phyloP scores from a whole-genome alignment of 2,329 filamentous ascomycete species.

The Aspergillus clavatus region DNA sequence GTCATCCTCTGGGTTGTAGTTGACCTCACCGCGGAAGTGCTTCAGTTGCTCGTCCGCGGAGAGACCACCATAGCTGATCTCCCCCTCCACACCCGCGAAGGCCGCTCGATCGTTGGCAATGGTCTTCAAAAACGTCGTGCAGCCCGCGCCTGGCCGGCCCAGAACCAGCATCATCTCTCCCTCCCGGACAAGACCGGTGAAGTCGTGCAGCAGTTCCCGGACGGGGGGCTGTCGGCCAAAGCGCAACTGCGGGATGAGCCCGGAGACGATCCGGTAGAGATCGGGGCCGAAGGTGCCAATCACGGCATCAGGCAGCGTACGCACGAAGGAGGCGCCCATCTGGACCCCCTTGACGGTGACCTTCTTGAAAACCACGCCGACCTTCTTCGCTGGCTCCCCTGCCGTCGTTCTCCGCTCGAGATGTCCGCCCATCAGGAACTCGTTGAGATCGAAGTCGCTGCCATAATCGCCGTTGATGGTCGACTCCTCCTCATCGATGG shows the following conservation, averaged over 20 bases:
- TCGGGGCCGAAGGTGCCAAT: constrained; percentile 77
- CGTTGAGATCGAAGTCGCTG: constrained; percentile 59
- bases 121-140: constrained; percentile 71
- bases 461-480: constrained; percentile 15
- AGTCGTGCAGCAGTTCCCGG: constrained; percentile 59
- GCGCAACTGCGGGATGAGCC: constrained; percentile 49
- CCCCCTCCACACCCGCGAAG: constrained; percentile 63
- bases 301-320: constrained; percentile 68
- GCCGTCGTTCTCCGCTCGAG: constrained; percentile 65
- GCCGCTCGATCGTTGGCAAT: constrained; percentile 65
- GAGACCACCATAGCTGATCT: constrained; percentile 68
- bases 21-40: constrained; percentile 68
- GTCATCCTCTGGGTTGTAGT: constrained; percentile 74
- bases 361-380: constrained; percentile 72
- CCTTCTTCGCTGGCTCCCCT: constrained; percentile 66
- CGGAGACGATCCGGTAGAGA: constrained; percentile 60
- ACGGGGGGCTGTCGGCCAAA: constrained; percentile 47
- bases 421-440: constrained; percentile 69
- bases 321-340: constrained; percentile 62
- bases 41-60: constrained; percentile 63
- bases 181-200: constrained; percentile 61
- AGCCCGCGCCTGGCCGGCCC: constrained; percentile 68
- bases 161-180: constrained; percentile 71
- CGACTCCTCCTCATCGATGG: constrained; percentile 38
- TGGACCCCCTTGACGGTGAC: constrained; percentile 69